Conservation (phyloP, 805 yeast genomes). For the Komagataella populi region DNA sequence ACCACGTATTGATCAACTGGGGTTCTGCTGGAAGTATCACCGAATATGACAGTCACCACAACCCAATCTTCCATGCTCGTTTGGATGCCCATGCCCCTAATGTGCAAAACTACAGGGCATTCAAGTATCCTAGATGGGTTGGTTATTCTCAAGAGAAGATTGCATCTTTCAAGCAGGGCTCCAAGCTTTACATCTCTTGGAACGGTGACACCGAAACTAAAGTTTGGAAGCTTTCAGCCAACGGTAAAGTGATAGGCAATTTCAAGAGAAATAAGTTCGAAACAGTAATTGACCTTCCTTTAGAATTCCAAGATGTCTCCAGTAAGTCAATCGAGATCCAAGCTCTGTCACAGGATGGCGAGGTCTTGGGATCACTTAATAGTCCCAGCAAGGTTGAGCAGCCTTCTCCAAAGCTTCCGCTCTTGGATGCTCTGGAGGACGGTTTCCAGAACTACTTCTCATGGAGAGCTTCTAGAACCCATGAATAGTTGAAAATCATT, state of each 20-base stretch:
- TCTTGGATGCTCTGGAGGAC: not conserved
- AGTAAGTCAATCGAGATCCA: not conserved
- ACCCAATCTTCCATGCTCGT: conserved; percentile 19
- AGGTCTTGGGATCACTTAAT: not conserved
- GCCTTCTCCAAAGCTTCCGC: not conserved
- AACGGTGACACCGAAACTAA: conserved; percentile 24
- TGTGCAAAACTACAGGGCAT: conserved; percentile 22
- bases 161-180: conserved; percentile 13
- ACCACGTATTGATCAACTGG: conserved; percentile 22
- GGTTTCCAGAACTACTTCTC: not conserved
- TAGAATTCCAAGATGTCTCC: not conserved
- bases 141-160: conserved; percentile 20
- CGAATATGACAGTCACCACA: conserved; percentile 16
- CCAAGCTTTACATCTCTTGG: conserved; percentile 19
- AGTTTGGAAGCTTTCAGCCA: conserved; percentile 14
- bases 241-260: not conserved
- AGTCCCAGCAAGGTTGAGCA: not conserved
- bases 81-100: conserved; percentile 16
- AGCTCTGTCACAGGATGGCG: not conserved
- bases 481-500: not conserved
- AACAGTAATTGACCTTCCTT: not conserved
- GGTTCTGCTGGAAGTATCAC: conserved; percentile 26
- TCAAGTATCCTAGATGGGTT: conserved; percentile 18
- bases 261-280: not conserved
- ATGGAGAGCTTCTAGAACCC: not conserved